Evolutionary conservation across 2,329 filamentous ascomycete genomes (phyloP), one percentile per base, ranked within the genome.

Genomic region (Fusarium virguliforme): DNA sequence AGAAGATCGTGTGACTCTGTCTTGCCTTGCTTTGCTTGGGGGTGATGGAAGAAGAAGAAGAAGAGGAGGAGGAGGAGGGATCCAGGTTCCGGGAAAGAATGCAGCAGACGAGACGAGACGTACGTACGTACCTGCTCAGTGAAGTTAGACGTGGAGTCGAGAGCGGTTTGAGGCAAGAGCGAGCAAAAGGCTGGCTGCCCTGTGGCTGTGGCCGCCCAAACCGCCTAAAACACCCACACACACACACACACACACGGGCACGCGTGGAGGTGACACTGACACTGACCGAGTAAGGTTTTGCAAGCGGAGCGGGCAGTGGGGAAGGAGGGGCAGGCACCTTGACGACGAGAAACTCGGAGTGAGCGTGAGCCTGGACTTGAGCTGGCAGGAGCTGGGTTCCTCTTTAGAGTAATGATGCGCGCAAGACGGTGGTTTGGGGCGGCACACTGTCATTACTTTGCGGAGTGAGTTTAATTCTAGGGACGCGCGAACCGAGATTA

Each of bases 31-130:
- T 48, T 18, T 48, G 43, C 8, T 56, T 62, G 58, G 50, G 61
- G 50, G 61, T 72, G 63, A 63, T 43, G 38, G 32, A 46, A 57
- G 48, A 64, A 62, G 70, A 65, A 65, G 54, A 18, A 67, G 69
- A 66, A 65, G 67, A 73, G 71, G 69, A 57, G 65, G 68, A 62
- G 61, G 68, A 62, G 68, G 62, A 68, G 46, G 43, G 58, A 55
- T 43, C 48, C 37, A 55, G 58, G 58, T 55, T 61, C 58, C 12
- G 37, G 58, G 48, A 55, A 61, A 55, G 46, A 55, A 61, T 61
- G 58, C 15, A 51, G 28, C 37, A 51, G 38, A 24, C 28, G 24
- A 43, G 43, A 30, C 24, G 43, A 30, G 26, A 30, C 41, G 41
- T n/a, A 34, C 32, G 8, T 12, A 30, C 41, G 41, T n/a, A 34